Evolutionary conservation across 202 grass and related monocot genomes (phyloP).

Genomic region (Musa balbisiana): DNA sequence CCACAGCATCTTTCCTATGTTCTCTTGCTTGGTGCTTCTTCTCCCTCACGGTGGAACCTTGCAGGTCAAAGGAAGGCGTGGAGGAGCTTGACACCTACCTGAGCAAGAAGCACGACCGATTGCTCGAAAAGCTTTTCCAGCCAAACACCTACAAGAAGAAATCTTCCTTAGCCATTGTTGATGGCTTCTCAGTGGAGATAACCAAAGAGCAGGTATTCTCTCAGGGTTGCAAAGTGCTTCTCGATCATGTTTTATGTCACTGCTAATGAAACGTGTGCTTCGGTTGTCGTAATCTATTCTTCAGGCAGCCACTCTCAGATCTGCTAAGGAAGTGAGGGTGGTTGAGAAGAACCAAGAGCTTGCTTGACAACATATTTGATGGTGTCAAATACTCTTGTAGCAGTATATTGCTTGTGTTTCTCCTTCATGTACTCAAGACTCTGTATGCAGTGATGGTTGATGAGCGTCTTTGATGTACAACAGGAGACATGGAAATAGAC

Average conservation of each 20-base stretch:
- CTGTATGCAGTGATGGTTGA: no score
- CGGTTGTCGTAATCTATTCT: no score
- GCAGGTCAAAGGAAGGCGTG: slow-evolving; percentile 71
- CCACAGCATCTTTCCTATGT: background rate
- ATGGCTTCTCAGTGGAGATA: slow-evolving; percentile 91
- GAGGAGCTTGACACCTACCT: slow-evolving; percentile 72
- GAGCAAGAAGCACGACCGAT: slow-evolving; percentile 78
- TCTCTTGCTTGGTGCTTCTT: background rate
- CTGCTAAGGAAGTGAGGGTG: slow-evolving; percentile 78
- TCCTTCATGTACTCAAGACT: no score
- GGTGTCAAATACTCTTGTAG: no score
- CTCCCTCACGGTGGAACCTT: background rate
- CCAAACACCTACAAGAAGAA: slow-evolving; percentile 67
- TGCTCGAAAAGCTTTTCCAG: slow-evolving; percentile 59
- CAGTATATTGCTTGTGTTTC: no score
- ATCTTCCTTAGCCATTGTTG: slow-evolving; percentile 87
- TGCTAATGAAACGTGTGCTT: no score
- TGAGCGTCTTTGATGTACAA: no score
- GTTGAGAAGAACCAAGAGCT: slow-evolving; percentile 99
- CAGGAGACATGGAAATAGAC: no score
- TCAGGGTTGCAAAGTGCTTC: background rate
- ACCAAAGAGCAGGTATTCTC: slow-evolving; percentile 53
- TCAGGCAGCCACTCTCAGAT: slow-evolving; percentile 55
- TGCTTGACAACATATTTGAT: slow-evolving; percentile 27
- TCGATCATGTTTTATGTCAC: background rate